A percentile compares a stretch with the other conserved stretches of the same genome.
Evolutionary conservation across 2,329 filamentous ascomycete species (phyloP).

Genomic region (Alternaria arborescens): DNA sequence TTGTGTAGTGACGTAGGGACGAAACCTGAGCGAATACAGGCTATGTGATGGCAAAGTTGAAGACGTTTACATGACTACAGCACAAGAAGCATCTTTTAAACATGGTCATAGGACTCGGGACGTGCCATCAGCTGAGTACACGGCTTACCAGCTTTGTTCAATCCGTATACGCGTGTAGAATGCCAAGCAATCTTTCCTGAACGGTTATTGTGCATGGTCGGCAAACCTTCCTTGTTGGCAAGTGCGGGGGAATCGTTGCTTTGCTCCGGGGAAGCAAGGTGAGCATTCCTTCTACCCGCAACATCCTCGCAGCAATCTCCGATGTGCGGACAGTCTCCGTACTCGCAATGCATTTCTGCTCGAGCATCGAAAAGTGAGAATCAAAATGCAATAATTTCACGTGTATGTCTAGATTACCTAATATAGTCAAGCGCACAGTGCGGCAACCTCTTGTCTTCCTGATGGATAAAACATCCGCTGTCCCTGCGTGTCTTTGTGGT

Average conservation of each 20-base stretch:
- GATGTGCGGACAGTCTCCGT: neutral
- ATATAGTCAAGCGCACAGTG: neutral
- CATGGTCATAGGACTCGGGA: neutral
- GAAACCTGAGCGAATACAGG: neutral
- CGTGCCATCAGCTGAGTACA: neutral
- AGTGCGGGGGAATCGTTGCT: conserved; percentile 16
- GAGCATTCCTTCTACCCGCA: conserved; percentile 2
- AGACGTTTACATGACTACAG: neutral
- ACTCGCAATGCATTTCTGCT: neutral
- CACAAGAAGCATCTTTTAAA: neutral
- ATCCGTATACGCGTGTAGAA: conserved; percentile 7
- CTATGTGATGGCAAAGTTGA: neutral
- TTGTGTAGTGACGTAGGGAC: neutral
- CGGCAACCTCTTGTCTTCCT: neutral
- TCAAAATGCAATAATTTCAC: neutral
- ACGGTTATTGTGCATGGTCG: conserved; percentile 8
- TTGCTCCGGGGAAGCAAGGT: conserved; percentile 12
- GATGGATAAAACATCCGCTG: neutral
- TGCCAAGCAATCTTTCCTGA: neutral
- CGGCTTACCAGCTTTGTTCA: conserved; percentile 16
- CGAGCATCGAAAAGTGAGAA: neutral
- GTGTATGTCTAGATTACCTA: neutral
- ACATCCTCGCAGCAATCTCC: conserved; percentile 8
- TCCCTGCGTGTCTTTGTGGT: neutral
- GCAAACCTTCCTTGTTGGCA: conserved; percentile 21